Conservation (phyloP, 1,284 basidiomycete genomes). For the Laetiporus sulphureus region DNA sequence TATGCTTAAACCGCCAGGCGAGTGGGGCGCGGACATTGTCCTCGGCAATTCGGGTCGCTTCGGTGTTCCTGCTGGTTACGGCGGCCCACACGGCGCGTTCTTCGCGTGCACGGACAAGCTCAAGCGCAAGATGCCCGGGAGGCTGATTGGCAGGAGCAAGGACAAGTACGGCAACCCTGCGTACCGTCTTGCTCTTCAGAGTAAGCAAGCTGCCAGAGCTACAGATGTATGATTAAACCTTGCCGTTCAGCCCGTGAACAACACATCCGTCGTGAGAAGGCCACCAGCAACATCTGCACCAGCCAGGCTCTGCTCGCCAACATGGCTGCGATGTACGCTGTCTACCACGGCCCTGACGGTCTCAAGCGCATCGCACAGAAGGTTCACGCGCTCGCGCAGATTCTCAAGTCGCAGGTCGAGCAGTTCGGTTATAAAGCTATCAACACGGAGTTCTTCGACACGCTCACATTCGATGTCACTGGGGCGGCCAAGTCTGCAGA, state of each 20-base stretch:
- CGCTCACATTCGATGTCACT: slow-evolving; percentile 80
- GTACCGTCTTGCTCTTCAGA: slow-evolving; percentile 91
- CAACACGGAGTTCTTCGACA: slow-evolving; percentile 85
- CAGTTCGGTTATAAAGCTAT: slow-evolving; percentile 64
- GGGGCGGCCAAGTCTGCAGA: slow-evolving; percentile 53
- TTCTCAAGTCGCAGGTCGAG: slow-evolving; percentile 70
- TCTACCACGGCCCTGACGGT: slow-evolving; percentile 93
- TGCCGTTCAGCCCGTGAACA: slow-evolving; percentile 76
- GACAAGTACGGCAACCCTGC: slow-evolving; percentile 83
- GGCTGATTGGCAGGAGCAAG: slow-evolving; percentile 87
- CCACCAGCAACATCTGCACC: slow-evolving; percentile 92
- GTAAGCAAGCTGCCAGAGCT: slow-evolving; percentile 30
- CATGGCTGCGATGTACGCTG: slow-evolving; percentile 96
- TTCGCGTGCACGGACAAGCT: slow-evolving; percentile 91
- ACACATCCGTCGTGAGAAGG: slow-evolving; percentile 94
- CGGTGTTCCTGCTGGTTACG: slow-evolving; percentile 88
- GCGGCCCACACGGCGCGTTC: slow-evolving; percentile 93
- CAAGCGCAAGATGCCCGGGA: slow-evolving; percentile 96
- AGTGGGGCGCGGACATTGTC: slow-evolving; percentile 98
- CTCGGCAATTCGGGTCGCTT: slow-evolving; percentile 94
- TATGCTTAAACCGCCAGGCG: slow-evolving; percentile 91
- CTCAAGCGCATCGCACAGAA: slow-evolving; percentile 83
- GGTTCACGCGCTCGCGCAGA: slow-evolving; percentile 84
- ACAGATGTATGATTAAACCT: slow-evolving; percentile 8
- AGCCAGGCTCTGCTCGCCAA: slow-evolving; percentile 93